phyloP scores from a whole-genome alignment of 2,329 filamentous ascomycete genomes.

The Ceratocystiopsis minuta region DNA sequence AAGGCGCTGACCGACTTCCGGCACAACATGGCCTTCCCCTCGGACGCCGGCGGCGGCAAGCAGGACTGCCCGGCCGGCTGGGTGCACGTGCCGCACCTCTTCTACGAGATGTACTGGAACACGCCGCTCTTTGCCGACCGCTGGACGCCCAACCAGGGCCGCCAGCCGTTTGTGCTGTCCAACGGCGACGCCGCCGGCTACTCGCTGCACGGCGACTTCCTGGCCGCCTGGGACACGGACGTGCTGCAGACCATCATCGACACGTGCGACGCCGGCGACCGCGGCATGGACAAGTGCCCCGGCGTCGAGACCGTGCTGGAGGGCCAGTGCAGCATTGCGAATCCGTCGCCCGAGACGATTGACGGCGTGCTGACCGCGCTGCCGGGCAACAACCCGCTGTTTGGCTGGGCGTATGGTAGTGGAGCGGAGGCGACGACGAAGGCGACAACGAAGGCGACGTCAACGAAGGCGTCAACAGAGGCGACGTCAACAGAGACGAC shows the following conservation, averaged over 20 bases:
- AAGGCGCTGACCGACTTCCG: constrained; percentile 40
- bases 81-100: constrained; percentile 37
- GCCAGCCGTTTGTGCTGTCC: constrained; percentile 48
- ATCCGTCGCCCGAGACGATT: constrained; percentile 27
- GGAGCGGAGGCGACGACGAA: background rate
- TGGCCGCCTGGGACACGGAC: constrained; percentile 51
- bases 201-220: constrained; percentile 54
- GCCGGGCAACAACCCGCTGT: constrained; percentile 37
- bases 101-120: constrained; percentile 43
- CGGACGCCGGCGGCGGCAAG: constrained; percentile 23
- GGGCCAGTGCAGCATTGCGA: constrained; percentile 31
- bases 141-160: constrained; percentile 35
- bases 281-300: constrained; percentile 44
- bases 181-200: constrained; percentile 55
- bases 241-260: constrained; percentile 50
- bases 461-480: background rate
- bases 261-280: constrained; percentile 41
- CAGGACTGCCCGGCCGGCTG: constrained; percentile 36
- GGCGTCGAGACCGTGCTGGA: constrained; percentile 32
- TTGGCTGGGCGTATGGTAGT: constrained; percentile 29
- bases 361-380: constrained; percentile 26
- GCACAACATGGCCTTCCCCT: constrained; percentile 50
- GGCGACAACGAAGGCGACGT: no score
- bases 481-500: background rate
- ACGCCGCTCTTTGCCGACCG: constrained; percentile 31